Base-by-base conservation (phyloP, 352 stramenopile genomes). In the Phytophthora podocarpi region DNA sequence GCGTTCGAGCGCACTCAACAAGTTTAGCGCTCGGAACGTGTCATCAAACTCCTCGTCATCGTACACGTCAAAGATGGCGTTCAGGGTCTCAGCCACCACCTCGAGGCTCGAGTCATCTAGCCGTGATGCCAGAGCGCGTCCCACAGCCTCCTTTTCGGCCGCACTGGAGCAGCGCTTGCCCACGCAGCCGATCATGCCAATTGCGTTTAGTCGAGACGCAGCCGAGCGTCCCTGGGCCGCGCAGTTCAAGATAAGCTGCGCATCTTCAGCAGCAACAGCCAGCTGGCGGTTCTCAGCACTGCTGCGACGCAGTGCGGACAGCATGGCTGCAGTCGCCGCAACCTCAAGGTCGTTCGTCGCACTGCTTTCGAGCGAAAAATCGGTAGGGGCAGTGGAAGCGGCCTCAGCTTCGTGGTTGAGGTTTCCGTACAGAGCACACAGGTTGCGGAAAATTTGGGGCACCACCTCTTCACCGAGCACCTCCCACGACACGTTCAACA, bases 1-100 rank as follows among this genome's bases (percentile, higher is more conserved):
- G 7, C 77, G 65, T 50, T 96, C 85, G 11, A 96, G 66, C 34
- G 76, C 71, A 32, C 50, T 53, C n/a, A 95, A 55, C 9, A 95
- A 66, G n/a, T 87, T 70, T 12, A 91, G 62, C 11, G 70, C 59
- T 28, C 77, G 78, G 67, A 96, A 96, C 5, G 73, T 77, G 46
- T 69, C 70, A 64, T 96, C 84, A 37, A 90, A 92, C 37, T 89
- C 67, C 48, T 96, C 85, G 46, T 91, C 82, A 26, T 80, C 67
- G 56, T 94, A 96, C 15, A 96, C 79, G 41, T 96, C 87, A 46
- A 96, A 96, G 13, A 96, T 61, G 45, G 87, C 85, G 64, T 96
- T 94, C 21, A 96, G 67, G 4, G 85, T 85, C 59, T 93, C 84
- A n/a, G 82, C 78, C 15, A 94, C 85, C 13, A 96, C 87, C 59